Percentiles rank a stretch among this genome's conserved stretches.
phyloP scores from a whole-genome alignment of 441 rosid species.

The Euphorbia schlechtendalii region DNA sequence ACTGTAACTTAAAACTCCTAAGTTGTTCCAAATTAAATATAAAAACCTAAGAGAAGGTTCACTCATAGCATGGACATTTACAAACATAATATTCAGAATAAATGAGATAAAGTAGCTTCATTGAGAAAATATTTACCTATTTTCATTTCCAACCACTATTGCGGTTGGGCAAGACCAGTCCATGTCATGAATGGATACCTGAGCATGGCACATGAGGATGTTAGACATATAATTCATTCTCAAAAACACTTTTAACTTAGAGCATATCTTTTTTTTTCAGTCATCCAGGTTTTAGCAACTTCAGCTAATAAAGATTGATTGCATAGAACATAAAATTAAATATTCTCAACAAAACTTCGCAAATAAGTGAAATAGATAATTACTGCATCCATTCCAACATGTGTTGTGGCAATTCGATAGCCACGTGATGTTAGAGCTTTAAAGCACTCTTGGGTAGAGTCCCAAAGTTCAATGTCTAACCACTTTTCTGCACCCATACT shows the following conservation, averaged over 20 bases:
- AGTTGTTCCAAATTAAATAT: not conserved
- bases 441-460: constrained; percentile 65
- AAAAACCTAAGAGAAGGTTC: not conserved
- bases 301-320: not conserved
- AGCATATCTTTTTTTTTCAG: not conserved
- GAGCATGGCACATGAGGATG: constrained; percentile 8
- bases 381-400: constrained; percentile 83
- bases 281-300: not conserved
- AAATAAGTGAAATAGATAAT: not conserved
- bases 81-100: not conserved
- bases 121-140: constrained; percentile 34
- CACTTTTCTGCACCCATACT: constrained; percentile 99
- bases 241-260: not conserved
- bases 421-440: constrained; percentile 63
- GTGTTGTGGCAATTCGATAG: constrained; percentile 76
- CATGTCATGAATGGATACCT: constrained; percentile 91
- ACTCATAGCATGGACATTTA: not conserved
- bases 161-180: constrained; percentile 94
- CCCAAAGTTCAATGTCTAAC: constrained; percentile 96
- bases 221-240: not conserved
- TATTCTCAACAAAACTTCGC: not conserved
- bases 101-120: not conserved
- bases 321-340: constrained; percentile 1
- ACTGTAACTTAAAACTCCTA: not conserved
- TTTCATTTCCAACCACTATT: constrained; percentile 90